Evolutionary conservation across 805 yeast species (phyloP).

Genomic region (Wickerhamiella allomyrinae): DNA sequence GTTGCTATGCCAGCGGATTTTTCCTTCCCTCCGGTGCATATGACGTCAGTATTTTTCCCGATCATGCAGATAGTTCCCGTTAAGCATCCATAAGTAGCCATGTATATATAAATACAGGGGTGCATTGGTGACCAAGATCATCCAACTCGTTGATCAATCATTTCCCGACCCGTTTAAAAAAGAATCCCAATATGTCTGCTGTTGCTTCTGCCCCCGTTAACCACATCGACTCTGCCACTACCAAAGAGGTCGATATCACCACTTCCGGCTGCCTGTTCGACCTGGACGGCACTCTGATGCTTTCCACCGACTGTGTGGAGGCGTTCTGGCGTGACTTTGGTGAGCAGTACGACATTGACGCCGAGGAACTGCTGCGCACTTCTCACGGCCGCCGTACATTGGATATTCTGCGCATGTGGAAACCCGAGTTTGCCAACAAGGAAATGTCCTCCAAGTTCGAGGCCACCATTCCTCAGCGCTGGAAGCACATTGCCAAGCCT

Average conservation of each 20-base stretch:
- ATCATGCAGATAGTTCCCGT: too few relatives aligned
- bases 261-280: constrained; percentile 49
- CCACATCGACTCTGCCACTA: constrained; percentile 1
- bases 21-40: not conserved
- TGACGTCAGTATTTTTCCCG: not conserved
- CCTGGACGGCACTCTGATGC: constrained; percentile 72
- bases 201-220: not conserved
- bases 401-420: constrained; percentile 56
- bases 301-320: constrained; percentile 68
- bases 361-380: constrained; percentile 52
- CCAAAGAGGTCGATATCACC: constrained; percentile 10
- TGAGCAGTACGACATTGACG: constrained; percentile 48
- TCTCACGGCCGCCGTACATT: constrained; percentile 72
- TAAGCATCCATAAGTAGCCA: too few relatives aligned
- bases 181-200: not conserved
- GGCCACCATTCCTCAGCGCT: constrained; percentile 50
- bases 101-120: too few relatives aligned
- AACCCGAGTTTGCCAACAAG: constrained; percentile 54
- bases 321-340: constrained; percentile 67
- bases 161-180: not conserved
- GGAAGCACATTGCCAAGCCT: constrained; percentile 55
- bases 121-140: too few relatives aligned
- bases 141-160: too few relatives aligned
- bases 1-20: not conserved
- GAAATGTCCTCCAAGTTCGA: constrained; percentile 53